Evolutionary conservation across 345 rosid genomes (phyloP).

Genomic region (Kernera saxatilis): DNA sequence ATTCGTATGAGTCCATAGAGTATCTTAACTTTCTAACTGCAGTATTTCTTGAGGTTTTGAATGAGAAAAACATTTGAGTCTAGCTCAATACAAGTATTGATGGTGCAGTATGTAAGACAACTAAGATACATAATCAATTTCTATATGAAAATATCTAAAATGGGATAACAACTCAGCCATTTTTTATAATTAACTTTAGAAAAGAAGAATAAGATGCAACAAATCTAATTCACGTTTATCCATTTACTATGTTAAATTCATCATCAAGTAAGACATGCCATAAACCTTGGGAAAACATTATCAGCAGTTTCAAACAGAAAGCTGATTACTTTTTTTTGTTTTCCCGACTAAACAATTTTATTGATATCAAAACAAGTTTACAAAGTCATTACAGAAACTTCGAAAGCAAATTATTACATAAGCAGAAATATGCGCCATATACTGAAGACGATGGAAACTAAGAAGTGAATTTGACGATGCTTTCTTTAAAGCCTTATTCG

Average conservation of each 20-base stretch:
- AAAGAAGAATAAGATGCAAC: not conserved
- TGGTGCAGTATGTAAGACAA: not conserved
- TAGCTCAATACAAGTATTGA: not conserved
- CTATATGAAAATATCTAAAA: not conserved
- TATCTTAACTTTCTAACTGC: not conserved
- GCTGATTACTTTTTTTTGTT: not conserved
- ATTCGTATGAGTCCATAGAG: not conserved
- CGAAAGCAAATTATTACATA: too few relatives aligned
- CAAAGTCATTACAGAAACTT: too few relatives aligned
- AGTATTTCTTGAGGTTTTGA: not conserved
- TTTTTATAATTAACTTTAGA: not conserved
- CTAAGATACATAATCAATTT: not conserved
- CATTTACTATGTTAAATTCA: too few relatives aligned
- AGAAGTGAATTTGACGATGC: too few relatives aligned
- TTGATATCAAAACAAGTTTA: too few relatives aligned
- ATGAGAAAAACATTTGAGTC: too few relatives aligned
- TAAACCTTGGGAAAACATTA: too few relatives aligned
- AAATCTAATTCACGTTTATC: not conserved
- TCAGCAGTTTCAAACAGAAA: not conserved
- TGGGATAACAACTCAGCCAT: not conserved
- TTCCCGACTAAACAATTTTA: too few relatives aligned
- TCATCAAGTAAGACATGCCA: not conserved
- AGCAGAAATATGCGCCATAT: too few relatives aligned
- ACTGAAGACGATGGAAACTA: too few relatives aligned
- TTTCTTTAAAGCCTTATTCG: too few relatives aligned